Conservation (phyloP, 495 filamentous ascomycete species). For the Aspergillus steynii region DNA sequence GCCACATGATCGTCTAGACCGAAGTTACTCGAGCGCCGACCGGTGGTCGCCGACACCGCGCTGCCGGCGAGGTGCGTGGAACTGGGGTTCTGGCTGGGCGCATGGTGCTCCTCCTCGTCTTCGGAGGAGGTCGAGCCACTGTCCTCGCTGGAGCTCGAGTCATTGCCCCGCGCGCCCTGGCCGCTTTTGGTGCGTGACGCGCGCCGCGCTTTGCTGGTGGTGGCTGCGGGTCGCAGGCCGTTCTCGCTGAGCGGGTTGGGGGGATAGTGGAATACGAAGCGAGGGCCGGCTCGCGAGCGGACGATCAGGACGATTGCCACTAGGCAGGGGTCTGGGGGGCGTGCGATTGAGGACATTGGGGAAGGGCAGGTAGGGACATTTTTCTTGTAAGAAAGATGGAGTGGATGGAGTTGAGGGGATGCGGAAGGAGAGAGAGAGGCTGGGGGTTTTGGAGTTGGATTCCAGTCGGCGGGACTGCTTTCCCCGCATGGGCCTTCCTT, state of each 20-base stretch:
- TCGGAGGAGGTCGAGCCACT: conserved; percentile 50
- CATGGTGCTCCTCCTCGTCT: conserved; percentile 45
- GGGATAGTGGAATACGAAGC: conserved; percentile 91
- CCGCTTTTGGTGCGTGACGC: conserved; percentile 32
- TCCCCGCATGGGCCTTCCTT: neutral
- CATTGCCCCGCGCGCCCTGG: conserved; percentile 37
- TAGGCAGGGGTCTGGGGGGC: conserved; percentile 61
- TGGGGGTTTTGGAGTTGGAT: conserved; percentile 3
- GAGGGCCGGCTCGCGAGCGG: conserved; percentile 75
- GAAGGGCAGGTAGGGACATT: neutral
- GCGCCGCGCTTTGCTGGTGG: conserved; percentile 34
- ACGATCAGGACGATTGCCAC: conserved; percentile 81
- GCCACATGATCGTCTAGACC: conserved; percentile 37
- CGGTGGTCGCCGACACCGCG: conserved; percentile 17
- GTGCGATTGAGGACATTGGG: conserved; percentile 50
- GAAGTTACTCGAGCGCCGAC: conserved; percentile 41
- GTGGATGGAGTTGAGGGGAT: neutral
- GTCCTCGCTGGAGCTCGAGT: conserved; percentile 48
- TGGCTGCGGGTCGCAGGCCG: conserved; percentile 29
- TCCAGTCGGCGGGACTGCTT: neutral
- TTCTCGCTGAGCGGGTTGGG: conserved; percentile 55
- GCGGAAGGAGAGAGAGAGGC: neutral
- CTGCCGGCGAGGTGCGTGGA: conserved; percentile 21
- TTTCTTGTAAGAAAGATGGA: too few species aligned
- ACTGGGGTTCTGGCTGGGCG: conserved; percentile 8